phyloP scores from a whole-genome alignment of 2,329 filamentous ascomycete species.

The Nemania bipapillata region DNA sequence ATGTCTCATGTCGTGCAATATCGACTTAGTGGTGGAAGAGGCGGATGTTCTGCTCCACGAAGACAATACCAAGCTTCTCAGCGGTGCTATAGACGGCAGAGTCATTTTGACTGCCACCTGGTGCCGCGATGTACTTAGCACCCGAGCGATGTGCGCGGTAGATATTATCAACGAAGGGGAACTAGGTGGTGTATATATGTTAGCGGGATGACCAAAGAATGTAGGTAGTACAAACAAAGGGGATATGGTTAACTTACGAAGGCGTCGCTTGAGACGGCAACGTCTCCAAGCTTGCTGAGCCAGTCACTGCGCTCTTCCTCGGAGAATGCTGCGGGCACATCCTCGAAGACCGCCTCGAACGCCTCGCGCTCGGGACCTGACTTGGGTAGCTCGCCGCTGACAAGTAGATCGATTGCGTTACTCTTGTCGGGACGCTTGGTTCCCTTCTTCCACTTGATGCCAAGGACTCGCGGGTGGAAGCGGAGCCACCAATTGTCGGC shows the following conservation, averaged over 20 bases:
- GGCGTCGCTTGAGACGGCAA: conserved; percentile 91
- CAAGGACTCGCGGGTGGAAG: conserved; percentile 89
- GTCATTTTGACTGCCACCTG: conserved; percentile 89
- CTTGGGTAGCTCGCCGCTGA: conserved; percentile 87
- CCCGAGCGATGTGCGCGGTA: conserved; percentile 90
- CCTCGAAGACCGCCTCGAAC: conserved; percentile 90
- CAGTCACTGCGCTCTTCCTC: conserved; percentile 85
- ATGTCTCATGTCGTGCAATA: neutral
- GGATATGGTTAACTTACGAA: conserved; percentile 74
- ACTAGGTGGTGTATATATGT: conserved; percentile 64
- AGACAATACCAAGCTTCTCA: conserved; percentile 90
- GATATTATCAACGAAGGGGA: conserved; percentile 98
- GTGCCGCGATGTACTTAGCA: conserved; percentile 94
- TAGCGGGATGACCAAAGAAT: neutral
- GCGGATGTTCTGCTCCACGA: conserved; percentile 92
- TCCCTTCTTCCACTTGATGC: conserved; percentile 96
- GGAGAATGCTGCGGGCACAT: conserved; percentile 84
- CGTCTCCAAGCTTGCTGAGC: conserved; percentile 81
- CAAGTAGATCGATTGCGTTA: conserved; percentile 95
- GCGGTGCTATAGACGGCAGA: conserved; percentile 84
- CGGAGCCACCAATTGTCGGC: conserved; percentile 99
- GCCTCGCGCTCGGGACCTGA: conserved; percentile 83
- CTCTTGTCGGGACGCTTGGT: conserved; percentile 97
- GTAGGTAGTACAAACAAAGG: neutral
- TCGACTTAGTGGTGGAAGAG: conserved; percentile 87